Conservation (phyloP, 2,329 filamentous ascomycete species). For the Aspergillus fumigatus region DNA sequence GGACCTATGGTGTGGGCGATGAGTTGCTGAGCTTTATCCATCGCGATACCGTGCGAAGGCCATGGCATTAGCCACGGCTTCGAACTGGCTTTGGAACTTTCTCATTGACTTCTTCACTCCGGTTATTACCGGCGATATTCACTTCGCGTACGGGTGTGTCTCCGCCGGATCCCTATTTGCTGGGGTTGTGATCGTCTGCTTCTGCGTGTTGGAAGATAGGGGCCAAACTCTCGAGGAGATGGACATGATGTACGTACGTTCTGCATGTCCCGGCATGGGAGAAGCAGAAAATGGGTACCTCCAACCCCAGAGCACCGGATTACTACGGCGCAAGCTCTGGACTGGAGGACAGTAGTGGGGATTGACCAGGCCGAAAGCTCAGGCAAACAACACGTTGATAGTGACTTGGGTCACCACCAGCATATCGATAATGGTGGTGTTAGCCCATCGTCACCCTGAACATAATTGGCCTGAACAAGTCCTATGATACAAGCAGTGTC, state of each 20-base stretch:
- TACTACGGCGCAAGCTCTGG: constrained; percentile 15
- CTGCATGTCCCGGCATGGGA: constrained; percentile 56
- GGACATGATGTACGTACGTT: constrained; percentile 70
- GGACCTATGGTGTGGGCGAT: constrained; percentile 54
- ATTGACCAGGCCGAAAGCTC: constrained; percentile 14
- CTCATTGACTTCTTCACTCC: constrained; percentile 70
- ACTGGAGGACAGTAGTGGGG: constrained; percentile 16
- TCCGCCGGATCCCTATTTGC: constrained; percentile 68
- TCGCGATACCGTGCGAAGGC: constrained; percentile 59
- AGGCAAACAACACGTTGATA: constrained; percentile 8
- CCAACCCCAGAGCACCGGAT: constrained; percentile 20
- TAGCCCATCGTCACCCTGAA: constrained; percentile 12
- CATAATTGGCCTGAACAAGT: background rate
- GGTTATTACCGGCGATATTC: constrained; percentile 67
- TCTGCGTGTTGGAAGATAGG: constrained; percentile 68
- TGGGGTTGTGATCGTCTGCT: constrained; percentile 60
- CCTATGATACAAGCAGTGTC: background rate
- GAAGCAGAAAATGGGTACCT: constrained; percentile 48
- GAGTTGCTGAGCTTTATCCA: constrained; percentile 39
- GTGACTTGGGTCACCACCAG: constrained; percentile 9
- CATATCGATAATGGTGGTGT: constrained; percentile 18
- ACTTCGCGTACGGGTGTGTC: constrained; percentile 70
- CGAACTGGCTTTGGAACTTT: constrained; percentile 74
- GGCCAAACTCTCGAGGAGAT: constrained; percentile 69
- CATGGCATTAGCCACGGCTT: constrained; percentile 69